Evolutionary conservation across 2,329 filamentous ascomycete species (phyloP).

Genomic region (Emmonsiellopsis sp.): DNA sequence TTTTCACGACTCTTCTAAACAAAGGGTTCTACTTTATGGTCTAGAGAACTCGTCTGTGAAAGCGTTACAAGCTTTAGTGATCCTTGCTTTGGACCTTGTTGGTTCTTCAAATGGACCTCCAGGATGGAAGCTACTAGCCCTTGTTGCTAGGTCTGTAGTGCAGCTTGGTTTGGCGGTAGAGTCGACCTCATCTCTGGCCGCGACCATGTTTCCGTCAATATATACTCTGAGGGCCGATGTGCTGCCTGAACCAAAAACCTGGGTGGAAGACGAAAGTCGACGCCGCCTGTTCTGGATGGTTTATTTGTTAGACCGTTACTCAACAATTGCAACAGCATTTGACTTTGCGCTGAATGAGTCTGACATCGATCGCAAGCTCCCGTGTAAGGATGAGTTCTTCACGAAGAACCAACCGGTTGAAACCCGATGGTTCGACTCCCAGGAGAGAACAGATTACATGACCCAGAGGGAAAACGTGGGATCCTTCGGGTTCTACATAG

Average conservation of each 20-base stretch:
- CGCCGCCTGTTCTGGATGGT: constrained; percentile 89
- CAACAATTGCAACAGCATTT: constrained; percentile 82
- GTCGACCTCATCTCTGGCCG: constrained; percentile 65
- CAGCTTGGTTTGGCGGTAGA: constrained; percentile 81
- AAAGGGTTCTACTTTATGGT: constrained; percentile 76
- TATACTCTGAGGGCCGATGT: constrained; percentile 82
- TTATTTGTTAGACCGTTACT: constrained; percentile 81
- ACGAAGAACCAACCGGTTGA: constrained; percentile 74
- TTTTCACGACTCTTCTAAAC: constrained; percentile 73
- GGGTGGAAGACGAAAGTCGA: constrained; percentile 81
- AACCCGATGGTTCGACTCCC: constrained; percentile 65
- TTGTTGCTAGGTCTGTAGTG: constrained; percentile 81
- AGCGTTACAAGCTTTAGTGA: constrained; percentile 76
- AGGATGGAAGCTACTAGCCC: constrained; percentile 81
- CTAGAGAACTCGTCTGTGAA: constrained; percentile 86
- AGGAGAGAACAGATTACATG: constrained; percentile 50
- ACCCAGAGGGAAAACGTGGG: constrained; percentile 73
- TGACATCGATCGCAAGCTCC: constrained; percentile 78
- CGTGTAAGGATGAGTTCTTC: constrained; percentile 81
- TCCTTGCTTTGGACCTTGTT: constrained; percentile 73
- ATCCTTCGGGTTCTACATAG: constrained; percentile 81
- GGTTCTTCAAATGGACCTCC: constrained; percentile 83
- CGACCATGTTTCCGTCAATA: constrained; percentile 73
- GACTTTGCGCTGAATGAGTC: constrained; percentile 83
- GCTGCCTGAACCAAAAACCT: constrained; percentile 70